Evolutionary conservation across 768 basidiomycete species (phyloP), one percentile per base, ranked within the genome.

Genomic region (Pleurotus salmoneostramineus): DNA sequence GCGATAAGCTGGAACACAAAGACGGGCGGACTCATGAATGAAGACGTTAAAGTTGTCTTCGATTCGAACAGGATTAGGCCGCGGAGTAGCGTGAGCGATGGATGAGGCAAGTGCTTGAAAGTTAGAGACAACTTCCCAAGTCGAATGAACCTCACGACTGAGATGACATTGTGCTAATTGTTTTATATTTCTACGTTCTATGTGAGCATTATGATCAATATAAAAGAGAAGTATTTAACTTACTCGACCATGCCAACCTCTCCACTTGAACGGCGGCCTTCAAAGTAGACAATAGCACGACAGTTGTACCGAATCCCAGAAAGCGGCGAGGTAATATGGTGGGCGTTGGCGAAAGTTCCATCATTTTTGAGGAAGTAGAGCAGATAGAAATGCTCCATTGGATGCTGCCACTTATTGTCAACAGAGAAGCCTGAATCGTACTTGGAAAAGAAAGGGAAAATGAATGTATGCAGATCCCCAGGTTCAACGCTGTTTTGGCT

Each of bases 281-380:
- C 21, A 27, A 27, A 27, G 21, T 27, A 27, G 21, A 27, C 21
- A 27, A 27, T 27, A 27, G 21, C 21, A 27, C 21, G 21, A 27
- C 56, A 61, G 33, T 58, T 56, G 49, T 63, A 65, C 10, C 32
- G 11, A 31, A 61, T 8, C 10, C 50, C 31, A 43, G 65, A 59
- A 50, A 61, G 59, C n/a, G 44, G 56, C 32, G 59, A 45, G 35
- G 63, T 62, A 15, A 59, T 17, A 3, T 57, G 14, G 33, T 40
- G 27, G 14, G 63, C 54, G 3, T 15, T 27, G 15, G 56, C n/a
- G 49, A 65, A 65, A 33, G 48, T 64, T 11, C 64, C 64, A 60
- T 60, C 61, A 3, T 42, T 36, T 10, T 57, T 21, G 15, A 65
- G 56, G 32, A 46, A 21, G 2, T 21, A n/a, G 31, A 65, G 27